phyloP scores from a whole-genome alignment of 163 green algal genomes.

The Volvox carteri region DNA sequence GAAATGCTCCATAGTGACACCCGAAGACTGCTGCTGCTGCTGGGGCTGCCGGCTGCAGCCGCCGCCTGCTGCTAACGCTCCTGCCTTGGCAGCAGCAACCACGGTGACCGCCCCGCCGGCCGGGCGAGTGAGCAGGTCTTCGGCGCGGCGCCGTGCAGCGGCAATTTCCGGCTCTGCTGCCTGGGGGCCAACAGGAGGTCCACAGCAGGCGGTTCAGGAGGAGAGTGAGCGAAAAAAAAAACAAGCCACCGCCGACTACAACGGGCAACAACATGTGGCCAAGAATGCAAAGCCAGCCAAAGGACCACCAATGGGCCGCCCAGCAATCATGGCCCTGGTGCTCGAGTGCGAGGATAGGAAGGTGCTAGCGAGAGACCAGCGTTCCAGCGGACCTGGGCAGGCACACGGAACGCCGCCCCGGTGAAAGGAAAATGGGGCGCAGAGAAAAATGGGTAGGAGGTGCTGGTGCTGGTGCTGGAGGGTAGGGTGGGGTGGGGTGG shows the following conservation, averaged over 20 bases:
- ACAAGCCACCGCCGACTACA: background rate
- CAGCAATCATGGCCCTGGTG: background rate
- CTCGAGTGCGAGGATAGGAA: too few relatives aligned
- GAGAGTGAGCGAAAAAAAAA: background rate
- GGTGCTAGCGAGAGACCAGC: too few relatives aligned
- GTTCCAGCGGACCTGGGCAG: too few relatives aligned
- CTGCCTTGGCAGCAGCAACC: background rate
- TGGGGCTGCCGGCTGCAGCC: background rate
- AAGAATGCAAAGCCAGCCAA: background rate
- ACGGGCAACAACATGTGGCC: background rate
- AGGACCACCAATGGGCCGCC: background rate
- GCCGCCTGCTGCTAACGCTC: background rate
- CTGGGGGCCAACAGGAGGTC: background rate
- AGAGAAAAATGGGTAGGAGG: background rate
- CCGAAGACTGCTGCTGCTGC: background rate
- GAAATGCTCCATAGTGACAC: conserved; percentile 35
- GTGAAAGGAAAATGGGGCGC: background rate
- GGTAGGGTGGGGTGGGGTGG: background rate
- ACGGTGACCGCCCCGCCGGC: background rate
- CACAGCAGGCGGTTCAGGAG: background rate
- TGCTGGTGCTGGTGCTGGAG: background rate
- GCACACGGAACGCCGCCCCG: background rate
- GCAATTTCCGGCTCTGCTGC: conserved; percentile 16
- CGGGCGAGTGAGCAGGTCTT: background rate
- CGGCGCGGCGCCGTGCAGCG: background rate